Evolutionary conservation across 2,329 filamentous ascomycete species (phyloP).

Genomic region (Hansfordia pulvinata): DNA sequence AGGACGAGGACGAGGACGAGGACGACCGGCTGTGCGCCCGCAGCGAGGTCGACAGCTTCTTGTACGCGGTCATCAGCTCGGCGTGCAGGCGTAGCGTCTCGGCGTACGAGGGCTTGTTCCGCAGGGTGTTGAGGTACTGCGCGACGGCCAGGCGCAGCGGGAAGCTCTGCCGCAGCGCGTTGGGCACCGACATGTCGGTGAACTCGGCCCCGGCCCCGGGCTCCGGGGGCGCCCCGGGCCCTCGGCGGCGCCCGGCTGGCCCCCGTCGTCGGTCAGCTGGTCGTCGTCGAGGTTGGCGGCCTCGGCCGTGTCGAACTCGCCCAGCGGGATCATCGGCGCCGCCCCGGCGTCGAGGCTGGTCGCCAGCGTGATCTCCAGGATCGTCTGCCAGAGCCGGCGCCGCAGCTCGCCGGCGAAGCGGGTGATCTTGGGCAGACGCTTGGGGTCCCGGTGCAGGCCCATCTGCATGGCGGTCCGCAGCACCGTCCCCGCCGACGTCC

Average conservation of each 20-base stretch:
- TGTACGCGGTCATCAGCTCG: conserved; percentile 27
- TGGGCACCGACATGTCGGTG: conserved; percentile 35
- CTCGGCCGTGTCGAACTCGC: conserved; percentile 34
- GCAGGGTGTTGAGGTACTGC: conserved; percentile 28
- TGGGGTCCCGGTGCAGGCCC: conserved; percentile 44
- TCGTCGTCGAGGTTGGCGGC: conserved; percentile 39
- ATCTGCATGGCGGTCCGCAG: conserved; percentile 42
- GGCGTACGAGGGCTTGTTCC: conserved; percentile 23
- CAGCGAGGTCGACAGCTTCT: conserved; percentile 20
- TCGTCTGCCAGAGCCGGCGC: conserved; percentile 40
- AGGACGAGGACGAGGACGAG: too few species aligned
- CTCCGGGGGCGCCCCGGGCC: too few species aligned
- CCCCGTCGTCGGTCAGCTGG: conserved; percentile 25
- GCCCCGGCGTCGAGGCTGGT: conserved; percentile 35
- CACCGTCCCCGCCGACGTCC: conserved; percentile 34
- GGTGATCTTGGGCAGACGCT: conserved; percentile 31
- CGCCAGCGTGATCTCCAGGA: conserved; percentile 40
- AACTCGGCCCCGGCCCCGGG: conserved; percentile 12
- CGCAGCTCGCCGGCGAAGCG: conserved; percentile 36
- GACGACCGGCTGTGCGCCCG: conserved; percentile 9
- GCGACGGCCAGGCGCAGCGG: conserved; percentile 25
- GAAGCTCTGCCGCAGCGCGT: conserved; percentile 29
- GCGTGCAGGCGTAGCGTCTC: conserved; percentile 28
- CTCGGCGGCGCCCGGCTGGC: too few species aligned
- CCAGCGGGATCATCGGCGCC: conserved; percentile 27